These are phyloP conservation scores for Pythium monospermum DNA, from an alignment of 352 stramenopile genomes.

Conservation along the genomic window DNA sequence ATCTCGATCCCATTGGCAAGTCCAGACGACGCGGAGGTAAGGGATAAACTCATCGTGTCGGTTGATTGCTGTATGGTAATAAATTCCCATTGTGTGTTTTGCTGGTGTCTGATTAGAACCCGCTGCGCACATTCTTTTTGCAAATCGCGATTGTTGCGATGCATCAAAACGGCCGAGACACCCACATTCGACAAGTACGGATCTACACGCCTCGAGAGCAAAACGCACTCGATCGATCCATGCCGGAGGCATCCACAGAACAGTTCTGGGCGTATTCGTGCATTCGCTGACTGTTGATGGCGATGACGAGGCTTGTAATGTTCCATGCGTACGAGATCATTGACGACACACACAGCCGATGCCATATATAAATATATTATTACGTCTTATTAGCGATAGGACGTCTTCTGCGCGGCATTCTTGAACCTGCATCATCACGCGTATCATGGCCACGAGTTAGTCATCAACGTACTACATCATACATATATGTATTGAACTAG, in stretches of 20 bases:
- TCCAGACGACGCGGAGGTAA: conserved; percentile 44
- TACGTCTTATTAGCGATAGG: conserved; percentile 21
- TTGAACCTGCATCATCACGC: conserved; percentile 19
- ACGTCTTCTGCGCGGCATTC: conserved; percentile 26
- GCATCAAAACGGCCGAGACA: conserved; percentile 98
- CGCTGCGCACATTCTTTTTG: conserved; percentile 91
- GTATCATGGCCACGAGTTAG: no score
- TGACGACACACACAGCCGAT: neutral
- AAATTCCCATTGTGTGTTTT: neutral
- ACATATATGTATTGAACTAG: no score
- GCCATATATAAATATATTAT: conserved; percentile 2
- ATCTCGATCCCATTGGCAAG: conserved; percentile 84
- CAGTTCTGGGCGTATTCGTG: conserved; percentile 66
- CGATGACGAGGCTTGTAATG: no score
- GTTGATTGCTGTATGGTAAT: neutral
- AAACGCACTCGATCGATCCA: conserved; percentile 42
- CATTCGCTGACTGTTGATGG: conserved; percentile 51
- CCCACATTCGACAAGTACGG: conserved; percentile 93
- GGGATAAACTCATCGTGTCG: neutral
- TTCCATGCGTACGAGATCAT: no score
- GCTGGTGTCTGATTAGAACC: no score
- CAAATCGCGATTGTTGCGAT: conserved; percentile 96
- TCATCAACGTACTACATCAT: no score
- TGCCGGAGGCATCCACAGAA: conserved; percentile 53
- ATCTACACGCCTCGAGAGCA: conserved; percentile 81